Conservation (phyloP, 2,329 filamentous ascomycete genomes). For the Aspergillus luchuensis region DNA sequence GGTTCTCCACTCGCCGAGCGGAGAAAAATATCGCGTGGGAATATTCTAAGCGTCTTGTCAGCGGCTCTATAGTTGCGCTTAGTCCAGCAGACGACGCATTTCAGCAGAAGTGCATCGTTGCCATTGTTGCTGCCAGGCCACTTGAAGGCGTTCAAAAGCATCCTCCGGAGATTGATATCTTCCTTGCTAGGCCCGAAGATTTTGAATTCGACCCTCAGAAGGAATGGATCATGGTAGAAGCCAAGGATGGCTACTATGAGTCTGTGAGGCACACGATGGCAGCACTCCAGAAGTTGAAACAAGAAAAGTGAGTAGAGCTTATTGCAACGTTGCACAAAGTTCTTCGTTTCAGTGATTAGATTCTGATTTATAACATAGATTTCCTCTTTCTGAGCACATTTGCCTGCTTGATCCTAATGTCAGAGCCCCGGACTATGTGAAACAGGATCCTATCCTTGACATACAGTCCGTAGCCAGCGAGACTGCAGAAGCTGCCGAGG, state of each 20-base stretch:
- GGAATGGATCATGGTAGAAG: slow-evolving; percentile 78
- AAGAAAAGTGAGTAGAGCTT: slow-evolving; percentile 48
- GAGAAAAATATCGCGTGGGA: slow-evolving; percentile 69
- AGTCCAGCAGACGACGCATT: slow-evolving; percentile 63
- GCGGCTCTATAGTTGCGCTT: slow-evolving; percentile 58
- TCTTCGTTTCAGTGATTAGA: neutral
- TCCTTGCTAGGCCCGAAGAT: slow-evolving; percentile 64
- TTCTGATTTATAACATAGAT: slow-evolving; percentile 33
- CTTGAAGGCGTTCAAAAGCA: slow-evolving; percentile 63
- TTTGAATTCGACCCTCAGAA: slow-evolving; percentile 67
- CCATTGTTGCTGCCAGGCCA: slow-evolving; percentile 70
- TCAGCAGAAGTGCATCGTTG: slow-evolving; percentile 65
- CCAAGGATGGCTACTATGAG: slow-evolving; percentile 74
- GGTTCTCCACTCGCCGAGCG: slow-evolving; percentile 69
- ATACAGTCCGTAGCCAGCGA: slow-evolving; percentile 48
- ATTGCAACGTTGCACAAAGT: too few relatives aligned
- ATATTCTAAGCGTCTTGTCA: slow-evolving; percentile 60
- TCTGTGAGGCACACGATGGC: slow-evolving; percentile 70
- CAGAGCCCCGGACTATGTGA: slow-evolving; percentile 56
- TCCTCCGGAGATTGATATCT: slow-evolving; percentile 74
- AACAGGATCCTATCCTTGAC: slow-evolving; percentile 52
- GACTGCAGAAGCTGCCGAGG: slow-evolving; percentile 28
- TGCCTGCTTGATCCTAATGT: slow-evolving; percentile 44
- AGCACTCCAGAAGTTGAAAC: slow-evolving; percentile 67
- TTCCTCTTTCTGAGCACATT: slow-evolving; percentile 49